Evolutionary conservation across 2,329 filamentous ascomycete genomes (phyloP).

Genomic region (Periconia macrospinosa): DNA sequence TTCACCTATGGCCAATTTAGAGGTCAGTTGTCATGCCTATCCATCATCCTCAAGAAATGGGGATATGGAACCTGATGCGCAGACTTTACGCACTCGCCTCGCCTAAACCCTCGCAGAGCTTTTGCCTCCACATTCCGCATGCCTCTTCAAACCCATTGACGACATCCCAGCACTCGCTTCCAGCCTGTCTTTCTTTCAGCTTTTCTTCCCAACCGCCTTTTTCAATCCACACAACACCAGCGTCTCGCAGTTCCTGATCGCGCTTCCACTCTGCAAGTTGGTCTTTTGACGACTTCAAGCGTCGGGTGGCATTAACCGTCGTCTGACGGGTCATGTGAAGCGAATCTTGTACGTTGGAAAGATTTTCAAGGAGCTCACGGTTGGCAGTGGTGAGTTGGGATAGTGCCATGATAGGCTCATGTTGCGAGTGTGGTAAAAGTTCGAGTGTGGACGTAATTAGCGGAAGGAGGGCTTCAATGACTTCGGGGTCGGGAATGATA

Average conservation of each 20-base stretch:
- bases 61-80: background rate
- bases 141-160: conserved; percentile 90
- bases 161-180: conserved; percentile 81
- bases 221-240: conserved; percentile 80
- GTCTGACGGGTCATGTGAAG: conserved; percentile 93
- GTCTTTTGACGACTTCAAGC: conserved; percentile 79
- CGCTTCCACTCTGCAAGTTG: conserved; percentile 81
- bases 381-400: conserved; percentile 68
- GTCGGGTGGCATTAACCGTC: conserved; percentile 76
- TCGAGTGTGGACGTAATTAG: conserved; percentile 67
- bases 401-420: conserved; percentile 66
- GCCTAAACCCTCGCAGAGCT: conserved; percentile 58
- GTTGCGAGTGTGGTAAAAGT: conserved; percentile 67
- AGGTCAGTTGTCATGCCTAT: background rate
- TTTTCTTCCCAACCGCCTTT: conserved; percentile 81
- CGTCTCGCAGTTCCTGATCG: conserved; percentile 80
- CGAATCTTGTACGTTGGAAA: conserved; percentile 86
- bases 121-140: conserved; percentile 80
- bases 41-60: background rate
- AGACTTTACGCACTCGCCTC: conserved; percentile 37
- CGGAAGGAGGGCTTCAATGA: conserved; percentile 69
- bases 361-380: conserved; percentile 72
- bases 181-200: conserved; percentile 76
- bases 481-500: conserved; percentile 63
- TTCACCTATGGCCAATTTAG: background rate